Evolutionary conservation across 2,329 filamentous ascomycete genomes (phyloP).

Genomic region (Colletotrichum melonis): DNA sequence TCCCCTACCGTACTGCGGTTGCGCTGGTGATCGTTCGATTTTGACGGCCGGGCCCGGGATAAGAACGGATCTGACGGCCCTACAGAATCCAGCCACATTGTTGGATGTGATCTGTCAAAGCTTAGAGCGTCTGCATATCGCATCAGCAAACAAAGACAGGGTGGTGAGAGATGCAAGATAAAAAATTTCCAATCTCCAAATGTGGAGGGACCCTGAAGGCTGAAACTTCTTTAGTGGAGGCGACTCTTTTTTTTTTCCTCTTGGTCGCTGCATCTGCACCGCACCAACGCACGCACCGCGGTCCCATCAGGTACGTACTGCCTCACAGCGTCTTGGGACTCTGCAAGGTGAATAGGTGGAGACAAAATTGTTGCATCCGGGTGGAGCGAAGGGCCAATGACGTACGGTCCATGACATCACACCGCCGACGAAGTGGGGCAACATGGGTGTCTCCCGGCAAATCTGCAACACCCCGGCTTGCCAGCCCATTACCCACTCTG

Average conservation of each 20-base stretch:
- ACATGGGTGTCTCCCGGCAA: constrained; percentile 17
- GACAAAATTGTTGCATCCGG: constrained; percentile 9
- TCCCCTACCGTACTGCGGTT: not conserved
- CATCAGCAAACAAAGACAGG: not conserved
- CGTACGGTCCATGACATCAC: constrained; percentile 33
- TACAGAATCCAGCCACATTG: constrained; percentile 1
- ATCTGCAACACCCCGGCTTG: constrained; percentile 18
- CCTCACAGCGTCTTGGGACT: not conserved
- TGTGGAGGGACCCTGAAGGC: constrained; percentile 13
- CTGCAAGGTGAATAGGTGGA: not conserved
- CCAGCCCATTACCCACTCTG: constrained; percentile 3
- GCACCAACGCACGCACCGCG: not conserved
- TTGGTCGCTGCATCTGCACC: not conserved
- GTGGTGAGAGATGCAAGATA: not conserved
- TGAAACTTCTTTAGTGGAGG: constrained; percentile 33
- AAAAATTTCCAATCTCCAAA: not conserved
- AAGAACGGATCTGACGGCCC: not conserved
- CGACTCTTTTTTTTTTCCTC: not conserved
- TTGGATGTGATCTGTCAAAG: constrained; percentile 1
- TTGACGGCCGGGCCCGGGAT: constrained; percentile 15
- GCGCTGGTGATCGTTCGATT: constrained; percentile 22
- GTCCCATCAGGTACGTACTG: not conserved
- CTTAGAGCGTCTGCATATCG: not conserved
- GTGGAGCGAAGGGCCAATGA: constrained; percentile 26
- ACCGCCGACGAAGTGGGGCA: constrained; percentile 18